Conservation (phyloP, 2,329 filamentous ascomycete genomes). For the Exutisphaerella laricina region DNA sequence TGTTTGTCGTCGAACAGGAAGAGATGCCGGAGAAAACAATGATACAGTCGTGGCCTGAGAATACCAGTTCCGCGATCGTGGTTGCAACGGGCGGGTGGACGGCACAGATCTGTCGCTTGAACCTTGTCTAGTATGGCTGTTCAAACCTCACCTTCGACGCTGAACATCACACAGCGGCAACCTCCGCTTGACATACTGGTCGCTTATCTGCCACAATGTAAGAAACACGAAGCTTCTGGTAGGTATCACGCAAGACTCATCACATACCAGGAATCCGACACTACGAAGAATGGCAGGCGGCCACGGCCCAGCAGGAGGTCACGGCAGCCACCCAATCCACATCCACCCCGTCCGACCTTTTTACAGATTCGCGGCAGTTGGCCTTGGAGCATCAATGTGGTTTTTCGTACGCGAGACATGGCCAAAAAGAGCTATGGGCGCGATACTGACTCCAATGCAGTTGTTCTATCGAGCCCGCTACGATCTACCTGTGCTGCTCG, state of each 20-base stretch:
- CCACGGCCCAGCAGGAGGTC: conserved; percentile 31
- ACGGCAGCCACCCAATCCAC: conserved; percentile 49
- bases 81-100: neutral
- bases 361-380: conserved; percentile 81
- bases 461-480: conserved; percentile 95
- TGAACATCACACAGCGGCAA: neutral
- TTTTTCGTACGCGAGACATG: conserved; percentile 64
- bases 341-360: conserved; percentile 60
- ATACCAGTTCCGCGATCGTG: neutral
- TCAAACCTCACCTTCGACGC: neutral
- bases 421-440: neutral
- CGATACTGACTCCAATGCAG: conserved; percentile 44
- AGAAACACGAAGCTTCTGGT: neutral
- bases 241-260: neutral
- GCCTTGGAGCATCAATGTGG: conserved; percentile 95
- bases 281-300: conserved; percentile 23
- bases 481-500: conserved; percentile 84
- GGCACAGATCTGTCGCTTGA: neutral
- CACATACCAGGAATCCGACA: neutral
- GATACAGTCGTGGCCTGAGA: too few relatives aligned
- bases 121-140: neutral
- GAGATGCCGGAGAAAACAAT: too few relatives aligned
- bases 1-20: too few relatives aligned
- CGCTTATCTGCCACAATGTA: conserved; percentile 1
- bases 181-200: neutral